Conservation (phyloP, 306 rosid genomes). For the Ammopiptanthus mongolicus region DNA sequence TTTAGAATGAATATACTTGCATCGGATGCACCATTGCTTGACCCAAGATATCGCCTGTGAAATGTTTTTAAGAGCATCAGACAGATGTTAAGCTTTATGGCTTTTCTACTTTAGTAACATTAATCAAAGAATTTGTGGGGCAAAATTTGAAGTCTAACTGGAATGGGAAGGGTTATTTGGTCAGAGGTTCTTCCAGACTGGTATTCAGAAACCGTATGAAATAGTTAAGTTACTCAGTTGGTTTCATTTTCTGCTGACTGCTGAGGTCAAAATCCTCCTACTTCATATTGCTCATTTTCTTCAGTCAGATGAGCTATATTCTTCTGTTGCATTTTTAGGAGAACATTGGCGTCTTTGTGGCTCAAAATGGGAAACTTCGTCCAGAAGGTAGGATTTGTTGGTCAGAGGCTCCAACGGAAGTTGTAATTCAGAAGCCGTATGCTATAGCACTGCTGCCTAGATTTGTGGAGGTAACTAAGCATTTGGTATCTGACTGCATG, state of each 20-base stretch:
- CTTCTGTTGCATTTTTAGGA: slow-evolving; percentile 45
- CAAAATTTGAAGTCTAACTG: neutral
- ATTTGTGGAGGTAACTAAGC: slow-evolving; percentile 73
- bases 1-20: neutral
- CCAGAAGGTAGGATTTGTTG: slow-evolving; percentile 94
- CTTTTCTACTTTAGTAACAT: neutral
- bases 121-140: neutral
- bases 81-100: neutral
- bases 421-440: slow-evolving; percentile 81
- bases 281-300: neutral
- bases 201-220: neutral
- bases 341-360: slow-evolving; percentile 93
- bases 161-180: neutral
- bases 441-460: slow-evolving; percentile 80
- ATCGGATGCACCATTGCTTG: neutral
- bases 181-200: neutral
- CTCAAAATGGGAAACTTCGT: slow-evolving; percentile 92
- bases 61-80: neutral
- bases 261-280: neutral
- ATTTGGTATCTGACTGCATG: neutral
- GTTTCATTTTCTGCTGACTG: neutral
- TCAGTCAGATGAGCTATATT: neutral
- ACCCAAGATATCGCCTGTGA: neutral
- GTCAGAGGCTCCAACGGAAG: slow-evolving; percentile 87
- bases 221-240: neutral